These are phyloP conservation scores for Typha latifolia DNA, from an alignment of 176 grass and related monocot genomes.

Conservation along the genomic window DNA sequence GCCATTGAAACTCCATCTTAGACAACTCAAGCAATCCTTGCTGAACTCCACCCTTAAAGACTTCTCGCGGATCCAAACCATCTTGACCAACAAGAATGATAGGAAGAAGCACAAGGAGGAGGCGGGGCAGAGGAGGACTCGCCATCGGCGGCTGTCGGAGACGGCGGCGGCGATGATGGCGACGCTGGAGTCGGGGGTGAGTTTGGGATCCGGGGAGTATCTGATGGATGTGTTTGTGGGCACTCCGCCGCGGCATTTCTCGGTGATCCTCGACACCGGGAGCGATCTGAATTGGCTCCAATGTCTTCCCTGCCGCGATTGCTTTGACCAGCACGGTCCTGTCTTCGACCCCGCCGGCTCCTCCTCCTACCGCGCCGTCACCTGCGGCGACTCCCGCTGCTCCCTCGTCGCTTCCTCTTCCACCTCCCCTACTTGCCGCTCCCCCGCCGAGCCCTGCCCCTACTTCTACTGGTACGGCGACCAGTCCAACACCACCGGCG, in stretches of 20 bases:
- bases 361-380: constrained; percentile 61
- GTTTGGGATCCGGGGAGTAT: constrained; percentile 81
- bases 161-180: constrained; percentile 48
- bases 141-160: background rate
- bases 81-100: constrained; percentile 17
- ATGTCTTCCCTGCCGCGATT: constrained; percentile 71
- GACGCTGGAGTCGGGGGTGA: constrained; percentile 68
- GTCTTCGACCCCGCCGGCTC: constrained; percentile 63
- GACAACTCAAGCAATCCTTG: constrained; percentile 32
- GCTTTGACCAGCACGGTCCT: constrained; percentile 73
- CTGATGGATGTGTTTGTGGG: constrained; percentile 81
- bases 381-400: constrained; percentile 61
- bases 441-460: constrained; percentile 39
- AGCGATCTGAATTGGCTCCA: constrained; percentile 99
- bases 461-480: constrained; percentile 99
- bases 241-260: constrained; percentile 74
- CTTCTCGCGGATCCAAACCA: constrained; percentile 40
- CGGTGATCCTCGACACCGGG: constrained; percentile 87
- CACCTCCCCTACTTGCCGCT: constrained; percentile 13
- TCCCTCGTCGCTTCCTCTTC: constrained; percentile 30
- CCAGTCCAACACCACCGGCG: constrained; percentile 84
- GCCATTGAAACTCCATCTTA: constrained; percentile 62
- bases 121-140: background rate
- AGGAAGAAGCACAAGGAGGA: constrained; percentile 1
- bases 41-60: constrained; percentile 48